phyloP scores from a whole-genome alignment of 2,329 filamentous ascomycete genomes.

The Sclerotinia subarctica region DNA sequence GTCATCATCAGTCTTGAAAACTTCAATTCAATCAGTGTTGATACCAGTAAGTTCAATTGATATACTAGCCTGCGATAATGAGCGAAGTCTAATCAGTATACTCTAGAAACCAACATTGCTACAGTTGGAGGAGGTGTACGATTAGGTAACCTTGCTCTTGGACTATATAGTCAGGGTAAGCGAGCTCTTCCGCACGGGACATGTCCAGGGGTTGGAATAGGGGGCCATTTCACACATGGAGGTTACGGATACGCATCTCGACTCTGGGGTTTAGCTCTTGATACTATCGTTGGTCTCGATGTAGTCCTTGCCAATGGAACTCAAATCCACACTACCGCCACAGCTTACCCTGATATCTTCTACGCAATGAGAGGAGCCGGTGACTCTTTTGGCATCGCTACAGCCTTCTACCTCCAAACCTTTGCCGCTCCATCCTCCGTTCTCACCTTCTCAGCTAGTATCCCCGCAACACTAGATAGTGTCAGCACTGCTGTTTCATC shows the following conservation, averaged over 20 bases:
- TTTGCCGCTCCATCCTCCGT: conserved; percentile 38
- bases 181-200: conserved; percentile 46
- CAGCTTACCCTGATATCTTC: conserved; percentile 35
- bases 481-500: conserved; percentile 6
- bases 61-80: not conserved
- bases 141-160: conserved; percentile 44
- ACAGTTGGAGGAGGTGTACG: conserved; percentile 43
- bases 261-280: conserved; percentile 50
- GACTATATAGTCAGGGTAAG: conserved; percentile 39
- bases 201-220: conserved; percentile 46
- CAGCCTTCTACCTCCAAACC: conserved; percentile 37
- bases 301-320: conserved; percentile 44
- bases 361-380: conserved; percentile 40
- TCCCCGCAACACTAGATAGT: conserved; percentile 25
- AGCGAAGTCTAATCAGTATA: not conserved
- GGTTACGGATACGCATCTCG: conserved; percentile 46
- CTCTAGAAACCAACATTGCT: conserved; percentile 25
- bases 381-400: conserved; percentile 40
- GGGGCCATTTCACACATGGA: conserved; percentile 48
- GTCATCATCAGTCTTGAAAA: conserved; percentile 54
- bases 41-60: conserved; percentile 35
- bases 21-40: conserved; percentile 52
- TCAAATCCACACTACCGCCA: conserved; percentile 31
- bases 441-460: conserved; percentile 27
- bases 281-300: conserved; percentile 48